Evolutionary conservation across 306 rosid species (phyloP).

Genomic region (Albizia julibrissin): DNA sequence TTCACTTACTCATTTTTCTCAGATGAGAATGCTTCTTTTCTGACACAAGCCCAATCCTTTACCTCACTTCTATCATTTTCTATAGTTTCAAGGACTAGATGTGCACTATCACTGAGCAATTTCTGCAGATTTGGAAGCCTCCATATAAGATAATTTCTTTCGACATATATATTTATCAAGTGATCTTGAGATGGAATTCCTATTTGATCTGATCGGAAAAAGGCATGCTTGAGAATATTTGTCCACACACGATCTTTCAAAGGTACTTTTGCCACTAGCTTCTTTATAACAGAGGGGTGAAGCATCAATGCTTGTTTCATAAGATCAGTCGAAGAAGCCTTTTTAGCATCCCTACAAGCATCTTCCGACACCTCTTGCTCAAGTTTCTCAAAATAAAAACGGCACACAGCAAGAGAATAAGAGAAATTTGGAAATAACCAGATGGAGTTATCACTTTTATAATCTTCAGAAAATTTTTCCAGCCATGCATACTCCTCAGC

Average conservation of each 20-base stretch:
- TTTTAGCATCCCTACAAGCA: constrained; percentile 39
- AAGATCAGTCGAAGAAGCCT: constrained; percentile 72
- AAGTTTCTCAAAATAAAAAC: constrained; percentile 74
- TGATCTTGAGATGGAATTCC: constrained; percentile 83
- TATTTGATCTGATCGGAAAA: constrained; percentile 70
- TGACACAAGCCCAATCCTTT: constrained; percentile 87
- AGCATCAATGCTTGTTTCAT: constrained; percentile 98
- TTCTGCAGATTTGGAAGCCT: constrained; percentile 90
- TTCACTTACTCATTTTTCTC: constrained; percentile 87
- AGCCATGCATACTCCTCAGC: constrained; percentile 95
- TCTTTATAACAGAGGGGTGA: constrained; percentile 81
- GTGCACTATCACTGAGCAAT: constrained; percentile 67
- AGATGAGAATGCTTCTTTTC: constrained; percentile 89
- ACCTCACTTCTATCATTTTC: constrained; percentile 60
- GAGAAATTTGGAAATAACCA: constrained; percentile 96
- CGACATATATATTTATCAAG: constrained; percentile 77
- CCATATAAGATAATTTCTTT: constrained; percentile 87
- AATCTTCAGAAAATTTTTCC: constrained; percentile 79
- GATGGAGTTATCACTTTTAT: constrained; percentile 75
- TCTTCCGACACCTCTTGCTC: constrained; percentile 58
- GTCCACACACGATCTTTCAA: constrained; percentile 83
- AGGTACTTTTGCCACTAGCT: constrained; percentile 83
- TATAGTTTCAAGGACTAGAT: constrained; percentile 61
- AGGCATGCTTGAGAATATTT: constrained; percentile 55
- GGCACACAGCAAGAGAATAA: constrained; percentile 82